Evolutionary conservation across 306 rosid genomes (phyloP), one percentile per base, ranked within the genome.

Genomic region (Luffa acutangula): DNA sequence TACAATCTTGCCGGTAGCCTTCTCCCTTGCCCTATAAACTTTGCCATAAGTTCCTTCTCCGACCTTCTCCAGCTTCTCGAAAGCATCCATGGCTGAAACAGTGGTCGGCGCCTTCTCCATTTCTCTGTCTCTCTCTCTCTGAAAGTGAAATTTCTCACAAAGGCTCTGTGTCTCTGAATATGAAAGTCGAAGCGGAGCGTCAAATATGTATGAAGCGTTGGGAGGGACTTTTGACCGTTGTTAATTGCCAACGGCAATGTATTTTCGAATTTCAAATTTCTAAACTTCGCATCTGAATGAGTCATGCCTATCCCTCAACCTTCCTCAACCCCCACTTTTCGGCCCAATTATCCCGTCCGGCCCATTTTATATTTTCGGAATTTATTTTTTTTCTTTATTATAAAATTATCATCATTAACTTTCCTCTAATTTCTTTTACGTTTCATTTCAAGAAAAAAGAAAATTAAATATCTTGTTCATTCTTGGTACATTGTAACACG

Each of bases 41-140:
- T 94, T 94, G 64, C 97, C 97, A 36, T 94, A 94, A 0, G 97
- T 92, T 13, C 97, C 97, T 86, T 94, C 97, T 51, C 98, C 98
- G 1, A 91, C 98, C 85, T 94, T 94, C 87, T 94, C 97, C 3
- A 91, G 87, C 83, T 91, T 94, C 91, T 94, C 93, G 79, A 88
- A 91, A 0, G 93, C 97, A 9, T 94, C 98, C 89, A 88, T 94
- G 4, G 93, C 97, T 57, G 97, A 91, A 20, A 81, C 78, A 31
- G 76, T 25, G n/a, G 46, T 75, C 34, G 54, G 81, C 3, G 76
- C 69, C 65, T 78, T 79, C 25, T 89, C 92, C 82, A 80, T 87
- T 0, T 75, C 83, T 78, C 65, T 25, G 34, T 58, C 9, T 62
- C 82, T 70, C 42, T 60, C 85, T 77, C 71, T 39, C 43, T 66